Evolutionary conservation across 805 yeast species (phyloP).

Genomic region (Ogataea dorogensis): DNA sequence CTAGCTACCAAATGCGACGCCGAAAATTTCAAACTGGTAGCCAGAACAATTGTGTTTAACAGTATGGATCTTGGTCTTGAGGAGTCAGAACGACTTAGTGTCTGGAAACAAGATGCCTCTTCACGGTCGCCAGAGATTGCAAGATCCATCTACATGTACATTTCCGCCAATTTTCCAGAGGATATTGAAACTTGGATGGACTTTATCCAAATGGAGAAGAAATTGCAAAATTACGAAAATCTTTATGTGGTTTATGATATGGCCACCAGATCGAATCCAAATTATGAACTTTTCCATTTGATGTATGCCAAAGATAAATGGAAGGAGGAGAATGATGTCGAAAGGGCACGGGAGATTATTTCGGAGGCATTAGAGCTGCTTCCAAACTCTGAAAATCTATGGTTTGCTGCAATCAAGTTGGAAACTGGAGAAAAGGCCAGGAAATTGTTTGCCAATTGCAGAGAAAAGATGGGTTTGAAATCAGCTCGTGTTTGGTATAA

Average conservation of each 20-base stretch:
- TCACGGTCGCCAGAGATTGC: constrained; percentile 37
- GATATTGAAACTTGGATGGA: constrained; percentile 48
- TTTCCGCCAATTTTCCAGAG: constrained; percentile 47
- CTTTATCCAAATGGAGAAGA: constrained; percentile 40
- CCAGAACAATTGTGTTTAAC: constrained; percentile 51
- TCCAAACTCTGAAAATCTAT: constrained; percentile 52
- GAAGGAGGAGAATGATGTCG: constrained; percentile 43
- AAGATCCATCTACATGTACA: constrained; percentile 46
- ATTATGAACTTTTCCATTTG: constrained; percentile 50
- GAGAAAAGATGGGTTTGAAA: constrained; percentile 15
- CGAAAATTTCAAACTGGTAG: constrained; percentile 44
- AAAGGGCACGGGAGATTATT: constrained; percentile 54
- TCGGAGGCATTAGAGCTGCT: constrained; percentile 43
- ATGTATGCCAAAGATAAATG: constrained; percentile 75
- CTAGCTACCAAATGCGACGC: constrained; percentile 55
- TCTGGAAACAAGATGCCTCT: constrained; percentile 39
- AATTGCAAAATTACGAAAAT: constrained; percentile 24
- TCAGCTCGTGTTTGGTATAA: constrained; percentile 61
- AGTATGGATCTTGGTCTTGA: constrained; percentile 36
- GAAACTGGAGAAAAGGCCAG: constrained; percentile 44
- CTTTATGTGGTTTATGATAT: constrained; percentile 49
- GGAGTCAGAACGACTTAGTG: constrained; percentile 22
- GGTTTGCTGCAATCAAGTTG: constrained; percentile 72
- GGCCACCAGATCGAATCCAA: constrained; percentile 52
- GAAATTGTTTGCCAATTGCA: constrained; percentile 33